phyloP scores from a whole-genome alignment of 495 filamentous ascomycete species.

The Xylaria nigripes region DNA sequence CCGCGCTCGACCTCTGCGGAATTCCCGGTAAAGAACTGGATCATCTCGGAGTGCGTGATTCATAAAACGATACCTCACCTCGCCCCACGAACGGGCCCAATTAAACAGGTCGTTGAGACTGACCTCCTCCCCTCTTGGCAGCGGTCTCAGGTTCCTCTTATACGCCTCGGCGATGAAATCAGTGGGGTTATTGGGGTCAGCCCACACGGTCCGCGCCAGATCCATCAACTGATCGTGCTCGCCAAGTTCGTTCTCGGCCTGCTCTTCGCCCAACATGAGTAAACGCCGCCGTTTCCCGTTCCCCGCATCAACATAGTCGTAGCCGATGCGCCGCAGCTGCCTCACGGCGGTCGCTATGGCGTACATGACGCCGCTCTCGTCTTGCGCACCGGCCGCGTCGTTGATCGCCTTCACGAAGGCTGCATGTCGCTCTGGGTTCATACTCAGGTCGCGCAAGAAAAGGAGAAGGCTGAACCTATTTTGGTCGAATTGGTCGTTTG shows the following conservation, averaged over 20 bases:
- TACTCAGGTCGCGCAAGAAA: background rate
- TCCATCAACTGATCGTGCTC: background rate
- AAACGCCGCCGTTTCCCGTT: background rate
- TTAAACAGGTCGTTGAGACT: background rate
- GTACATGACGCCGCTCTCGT: background rate
- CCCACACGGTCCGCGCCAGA: background rate
- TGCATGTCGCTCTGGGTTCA: background rate
- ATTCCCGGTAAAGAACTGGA: background rate
- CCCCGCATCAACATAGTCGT: background rate
- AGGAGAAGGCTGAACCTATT: background rate
- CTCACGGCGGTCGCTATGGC: background rate
- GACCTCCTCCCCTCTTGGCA: background rate
- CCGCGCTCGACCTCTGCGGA: background rate
- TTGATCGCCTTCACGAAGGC: background rate
- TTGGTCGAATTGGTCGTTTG: background rate
- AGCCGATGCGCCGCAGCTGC: background rate
- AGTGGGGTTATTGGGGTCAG: background rate
- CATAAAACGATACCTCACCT: slow-evolving; percentile 2
- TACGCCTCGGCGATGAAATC: background rate
- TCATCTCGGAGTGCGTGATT: background rate
- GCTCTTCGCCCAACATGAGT: background rate
- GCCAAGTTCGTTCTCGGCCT: background rate
- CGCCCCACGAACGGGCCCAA: background rate
- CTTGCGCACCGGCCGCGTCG: background rate
- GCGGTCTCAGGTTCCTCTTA: background rate